Base-by-base conservation (phyloP, 805 yeast genomes). In the Starmerella etchellsii region DNA sequence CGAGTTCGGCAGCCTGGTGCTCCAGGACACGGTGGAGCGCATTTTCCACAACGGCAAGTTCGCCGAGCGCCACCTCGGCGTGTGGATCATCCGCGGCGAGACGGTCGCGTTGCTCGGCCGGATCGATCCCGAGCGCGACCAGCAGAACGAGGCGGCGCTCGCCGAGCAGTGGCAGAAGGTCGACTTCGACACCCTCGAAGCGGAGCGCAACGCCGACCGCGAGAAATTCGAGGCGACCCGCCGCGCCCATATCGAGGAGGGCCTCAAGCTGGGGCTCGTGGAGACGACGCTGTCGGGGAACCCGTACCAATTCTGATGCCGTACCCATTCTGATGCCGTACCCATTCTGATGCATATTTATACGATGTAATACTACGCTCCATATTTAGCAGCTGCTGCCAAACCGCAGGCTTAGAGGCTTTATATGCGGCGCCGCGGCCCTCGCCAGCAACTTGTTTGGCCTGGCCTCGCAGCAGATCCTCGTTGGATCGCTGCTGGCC, bases 31-130 rank as follows among this genome's bases (percentile, higher is more conserved):
- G 15, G 66, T 76, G 36, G 97, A 91, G 60, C 73, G 95, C 60
- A 74, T 81, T 57, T 66, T 79, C 49, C 73, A 68, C 14, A 44
- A 45, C 22, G 39, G 44, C 16, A 52, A 70, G 47, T 88, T 76
- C 56, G 94, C 81, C 8, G 95, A 88, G 58, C 66, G 65, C n/a
- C 68, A 68, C 37, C 71, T 80, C 39, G 95, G 95, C 9, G 81
- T 83, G 37, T 78, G 77, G 57, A 72, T 91, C 64, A 78, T 91
- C 31, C 79, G 98, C 62, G 98, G 98, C 47, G 98, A 91, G 60
- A 88, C 88, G 54, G 91, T 91, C 8, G 91, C 87, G 9, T 73
- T 87, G 76, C 60, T 91, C 58, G 98, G 97, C 18, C 96, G 88
- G 59, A 72, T 88, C 47, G 95, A 87, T 60, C 80, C 84, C 47